These are phyloP conservation scores for Beauveria varroae DNA, from an alignment of 2,329 filamentous ascomycete genomes.

Conservation along the genomic window DNA sequence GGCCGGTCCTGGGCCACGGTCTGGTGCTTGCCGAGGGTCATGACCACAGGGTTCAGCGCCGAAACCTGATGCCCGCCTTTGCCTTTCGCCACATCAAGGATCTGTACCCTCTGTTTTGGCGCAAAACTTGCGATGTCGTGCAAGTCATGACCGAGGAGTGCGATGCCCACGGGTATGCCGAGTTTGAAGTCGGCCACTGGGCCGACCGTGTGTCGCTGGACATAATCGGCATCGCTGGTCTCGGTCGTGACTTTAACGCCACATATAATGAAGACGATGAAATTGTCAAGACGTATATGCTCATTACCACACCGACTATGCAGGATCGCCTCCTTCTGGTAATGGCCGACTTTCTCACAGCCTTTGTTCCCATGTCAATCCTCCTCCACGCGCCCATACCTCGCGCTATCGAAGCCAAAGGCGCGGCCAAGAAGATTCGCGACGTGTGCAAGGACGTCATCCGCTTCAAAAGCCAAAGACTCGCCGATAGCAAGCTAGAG, in stretches of 20 bases:
- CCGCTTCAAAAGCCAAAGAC: slow-evolving; percentile 50
- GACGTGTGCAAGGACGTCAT: slow-evolving; percentile 58
- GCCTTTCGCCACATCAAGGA: slow-evolving; percentile 15
- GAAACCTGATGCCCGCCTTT: slow-evolving; percentile 17
- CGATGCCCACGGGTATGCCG: background rate
- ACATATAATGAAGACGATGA: slow-evolving; percentile 30
- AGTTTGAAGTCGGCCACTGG: slow-evolving; percentile 27
- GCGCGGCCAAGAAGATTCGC: slow-evolving; percentile 49
- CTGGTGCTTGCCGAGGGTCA: slow-evolving; percentile 16
- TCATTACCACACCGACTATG: background rate
- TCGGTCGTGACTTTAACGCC: slow-evolving; percentile 46
- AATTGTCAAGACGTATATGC: slow-evolving; percentile 32
- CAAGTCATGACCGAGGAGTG: background rate
- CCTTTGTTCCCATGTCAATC: background rate
- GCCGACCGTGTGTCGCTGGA: slow-evolving; percentile 48
- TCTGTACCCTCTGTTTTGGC: slow-evolving; percentile 17
- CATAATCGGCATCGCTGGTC: slow-evolving; percentile 51
- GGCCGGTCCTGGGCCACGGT: slow-evolving; percentile 13
- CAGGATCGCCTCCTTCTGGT: background rate
- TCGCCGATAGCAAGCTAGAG: slow-evolving; percentile 32
- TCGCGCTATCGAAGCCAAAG: background rate
- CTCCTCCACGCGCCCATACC: background rate
- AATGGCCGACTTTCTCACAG: background rate
- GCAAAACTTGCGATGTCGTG: slow-evolving; percentile 15
- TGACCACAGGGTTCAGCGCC: slow-evolving; percentile 17